Conservation (phyloP, 441 rosid genomes). For the Arabidopsis lyrata region DNA sequence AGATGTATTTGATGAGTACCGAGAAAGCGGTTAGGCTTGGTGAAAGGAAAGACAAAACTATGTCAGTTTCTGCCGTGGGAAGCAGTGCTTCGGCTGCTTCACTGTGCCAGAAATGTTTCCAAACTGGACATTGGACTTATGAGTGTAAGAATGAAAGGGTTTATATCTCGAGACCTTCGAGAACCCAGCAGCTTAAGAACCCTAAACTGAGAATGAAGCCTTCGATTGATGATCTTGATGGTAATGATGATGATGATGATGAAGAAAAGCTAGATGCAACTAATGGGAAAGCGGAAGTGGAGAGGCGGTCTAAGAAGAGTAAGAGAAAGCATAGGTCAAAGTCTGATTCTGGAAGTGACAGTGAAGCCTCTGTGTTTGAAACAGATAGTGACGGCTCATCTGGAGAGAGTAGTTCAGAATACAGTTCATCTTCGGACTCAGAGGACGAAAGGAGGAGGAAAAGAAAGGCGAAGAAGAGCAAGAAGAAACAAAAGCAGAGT, state of each 20-base stretch:
- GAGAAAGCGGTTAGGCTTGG: slow-evolving; percentile 93
- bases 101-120: slow-evolving; percentile 93
- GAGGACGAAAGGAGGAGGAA: slow-evolving; percentile 70
- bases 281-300: slow-evolving; percentile 54
- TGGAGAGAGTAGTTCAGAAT: slow-evolving; percentile 68
- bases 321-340: slow-evolving; percentile 79
- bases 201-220: slow-evolving; percentile 76
- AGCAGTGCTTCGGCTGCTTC: slow-evolving; percentile 43
- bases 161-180: slow-evolving; percentile 85
- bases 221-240: slow-evolving; percentile 47
- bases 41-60: slow-evolving; percentile 84
- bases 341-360: slow-evolving; percentile 70
- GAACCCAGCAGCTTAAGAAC: slow-evolving; percentile 94
- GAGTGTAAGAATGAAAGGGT: slow-evolving; percentile 96
- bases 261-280: slow-evolving; percentile 23
- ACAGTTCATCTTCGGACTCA: slow-evolving; percentile 73
- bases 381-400: slow-evolving; percentile 74
- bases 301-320: slow-evolving; percentile 68
- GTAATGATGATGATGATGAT: slow-evolving; percentile 19
- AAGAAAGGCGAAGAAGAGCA: slow-evolving; percentile 67
- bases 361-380: slow-evolving; percentile 94
- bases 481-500: no score
- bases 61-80: slow-evolving; percentile 52
- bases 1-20: slow-evolving; percentile 98
- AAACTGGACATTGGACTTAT: slow-evolving; percentile 91